Evolutionary conservation across 164 flowering plant species (phyloP), one percentile per base, ranked within the genome.

Genomic region (Brasenia schreberi): DNA sequence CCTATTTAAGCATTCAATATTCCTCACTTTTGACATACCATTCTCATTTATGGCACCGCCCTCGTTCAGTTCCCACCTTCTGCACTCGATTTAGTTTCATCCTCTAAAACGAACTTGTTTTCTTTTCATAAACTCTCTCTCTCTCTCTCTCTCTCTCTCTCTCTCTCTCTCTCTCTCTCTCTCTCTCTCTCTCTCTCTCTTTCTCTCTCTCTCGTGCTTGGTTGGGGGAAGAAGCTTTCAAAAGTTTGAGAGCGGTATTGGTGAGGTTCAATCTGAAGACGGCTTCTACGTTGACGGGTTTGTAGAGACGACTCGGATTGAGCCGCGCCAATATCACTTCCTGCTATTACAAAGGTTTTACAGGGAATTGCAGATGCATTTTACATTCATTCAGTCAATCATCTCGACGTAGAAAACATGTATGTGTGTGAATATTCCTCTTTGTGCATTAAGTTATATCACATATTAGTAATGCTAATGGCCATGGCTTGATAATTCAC

Each of bases 291-390:
- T 59, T 45, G 6, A 61, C 5, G 33, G 33, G 33, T n/a, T 63
- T 14, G 89, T 87, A 82, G 78, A 78, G 68, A 71, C 83, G 88
- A 83, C 97, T 92, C 87, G 73, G 97, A 90, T 92, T 92, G 98
- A 92, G 98, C 98, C 98, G 97, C 90, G 98, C 98, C 98, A 90
- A 92, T 92, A 92, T 92, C 98, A 92, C 81, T 65, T n/a, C 60
- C 9, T 65, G 44, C 19, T 1, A 61, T 17, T 52, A 33, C 39
- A 33, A 33, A 33, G 39, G 39, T 33, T 33, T 33, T 1, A 4
- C 39, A 33, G 39, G 39, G 39, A 33, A 4, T 33, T 33, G 39
- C 39, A 33, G 39, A 33, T 33, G 39, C 39, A 33, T 33, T 33
- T 33, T 33, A 33, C 39, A 33, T 33, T 33, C 39, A 33, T 33